phyloP scores from a whole-genome alignment of 805 yeast genomes.

The Cyberlindnera maritima region DNA sequence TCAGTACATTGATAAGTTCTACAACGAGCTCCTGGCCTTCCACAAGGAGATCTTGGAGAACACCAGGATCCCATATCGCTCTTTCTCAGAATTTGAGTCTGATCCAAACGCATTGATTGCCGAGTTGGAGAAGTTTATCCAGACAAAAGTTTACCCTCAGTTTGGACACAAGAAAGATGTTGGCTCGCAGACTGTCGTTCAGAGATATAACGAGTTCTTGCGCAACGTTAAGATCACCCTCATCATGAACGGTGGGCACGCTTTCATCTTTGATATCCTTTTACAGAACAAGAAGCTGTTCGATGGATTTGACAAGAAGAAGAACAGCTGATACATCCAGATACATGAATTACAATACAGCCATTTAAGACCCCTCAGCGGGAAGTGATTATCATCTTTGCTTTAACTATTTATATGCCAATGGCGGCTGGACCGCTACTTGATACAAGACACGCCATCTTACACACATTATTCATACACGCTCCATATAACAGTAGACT shows the following conservation, averaged over 20 bases:
- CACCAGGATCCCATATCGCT: slow-evolving; percentile 20
- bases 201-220: slow-evolving; percentile 36
- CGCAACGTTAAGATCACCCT: slow-evolving; percentile 42
- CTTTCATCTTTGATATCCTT: slow-evolving; percentile 56
- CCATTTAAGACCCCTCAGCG: neutral
- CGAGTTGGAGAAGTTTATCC: slow-evolving; percentile 38
- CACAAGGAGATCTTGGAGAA: slow-evolving; percentile 29
- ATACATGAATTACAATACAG: neutral
- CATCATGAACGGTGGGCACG: slow-evolving; percentile 54
- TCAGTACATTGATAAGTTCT: slow-evolving; percentile 48
- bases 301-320: slow-evolving; percentile 33
- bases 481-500: neutral
- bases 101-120: slow-evolving; percentile 39
- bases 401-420: neutral
- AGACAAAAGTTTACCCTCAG: slow-evolving; percentile 29
- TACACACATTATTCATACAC: neutral
- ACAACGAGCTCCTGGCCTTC: slow-evolving; percentile 38
- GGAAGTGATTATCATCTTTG: too few relatives aligned
- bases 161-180: slow-evolving; percentile 12
- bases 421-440: neutral
- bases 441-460: too few relatives aligned
- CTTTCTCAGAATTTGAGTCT: slow-evolving; percentile 38
- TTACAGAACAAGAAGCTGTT: slow-evolving; percentile 45
- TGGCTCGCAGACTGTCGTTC: slow-evolving; percentile 21
- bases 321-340: slow-evolving; percentile 2